These are phyloP conservation scores for Auricularia auricula-judae DNA, from an alignment of 768 basidiomycete species.

Conservation along the genomic window DNA sequence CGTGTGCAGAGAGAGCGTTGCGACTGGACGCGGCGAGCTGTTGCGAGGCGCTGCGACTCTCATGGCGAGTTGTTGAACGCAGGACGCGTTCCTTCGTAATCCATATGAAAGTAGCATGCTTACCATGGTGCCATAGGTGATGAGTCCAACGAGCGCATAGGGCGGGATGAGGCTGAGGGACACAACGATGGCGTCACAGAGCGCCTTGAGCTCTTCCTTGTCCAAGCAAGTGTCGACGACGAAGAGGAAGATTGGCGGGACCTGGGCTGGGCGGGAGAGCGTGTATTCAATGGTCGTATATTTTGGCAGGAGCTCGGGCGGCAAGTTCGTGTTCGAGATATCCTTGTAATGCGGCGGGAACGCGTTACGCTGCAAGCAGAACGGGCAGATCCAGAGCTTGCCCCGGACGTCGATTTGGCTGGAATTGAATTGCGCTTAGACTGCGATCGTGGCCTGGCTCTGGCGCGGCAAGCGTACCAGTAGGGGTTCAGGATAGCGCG, in stretches of 20 bases:
- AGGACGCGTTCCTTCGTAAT: no score
- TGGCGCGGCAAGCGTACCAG: slow-evolving; percentile 48
- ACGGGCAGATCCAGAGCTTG: slow-evolving; percentile 99
- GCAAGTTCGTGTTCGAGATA: slow-evolving; percentile 92
- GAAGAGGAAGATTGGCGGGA: slow-evolving; percentile 94
- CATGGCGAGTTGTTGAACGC: no score
- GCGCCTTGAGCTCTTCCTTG: slow-evolving; percentile 89
- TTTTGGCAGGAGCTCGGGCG: slow-evolving; percentile 90
- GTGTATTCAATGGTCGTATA: slow-evolving; percentile 99
- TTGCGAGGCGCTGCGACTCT: no score
- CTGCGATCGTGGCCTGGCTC: not conserved
- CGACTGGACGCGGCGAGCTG: no score
- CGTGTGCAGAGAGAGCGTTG: no score
- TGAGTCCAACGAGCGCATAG: slow-evolving; percentile 87
- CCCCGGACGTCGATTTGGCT: slow-evolving; percentile 98
- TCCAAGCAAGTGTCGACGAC: slow-evolving; percentile 96
- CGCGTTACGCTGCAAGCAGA: slow-evolving; percentile 91
- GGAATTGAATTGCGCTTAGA: slow-evolving; percentile 5
- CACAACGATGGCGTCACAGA: slow-evolving; percentile 90
- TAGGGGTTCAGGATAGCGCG: slow-evolving; percentile 96
- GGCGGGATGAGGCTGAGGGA: slow-evolving; percentile 88
- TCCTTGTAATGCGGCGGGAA: slow-evolving; percentile 99
- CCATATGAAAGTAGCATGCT: no score
- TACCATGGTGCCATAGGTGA: slow-evolving; percentile 91
- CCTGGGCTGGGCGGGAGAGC: slow-evolving; percentile 79